Evolutionary conservation across 2,329 filamentous ascomycete species (phyloP).

Genomic region (Alternaria longipes): DNA sequence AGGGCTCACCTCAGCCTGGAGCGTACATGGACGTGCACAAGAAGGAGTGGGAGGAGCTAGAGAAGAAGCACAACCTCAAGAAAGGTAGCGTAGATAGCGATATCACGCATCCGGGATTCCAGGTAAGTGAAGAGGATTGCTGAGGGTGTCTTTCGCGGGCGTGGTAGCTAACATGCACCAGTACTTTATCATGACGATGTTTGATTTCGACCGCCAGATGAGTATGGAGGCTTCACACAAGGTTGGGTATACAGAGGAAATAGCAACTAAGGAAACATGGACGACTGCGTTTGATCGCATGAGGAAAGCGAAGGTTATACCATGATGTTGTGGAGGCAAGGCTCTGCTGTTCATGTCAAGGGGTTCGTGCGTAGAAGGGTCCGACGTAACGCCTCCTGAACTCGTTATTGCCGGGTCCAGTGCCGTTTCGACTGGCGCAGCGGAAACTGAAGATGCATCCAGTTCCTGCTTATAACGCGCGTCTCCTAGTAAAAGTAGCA

Average conservation of each 20-base stretch:
- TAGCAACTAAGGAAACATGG: conserved; percentile 54
- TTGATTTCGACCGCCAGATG: conserved; percentile 60
- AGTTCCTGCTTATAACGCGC: background rate
- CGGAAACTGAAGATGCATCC: background rate
- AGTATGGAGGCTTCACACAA: conserved; percentile 53
- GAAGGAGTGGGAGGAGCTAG: conserved; percentile 41
- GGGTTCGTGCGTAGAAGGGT: background rate
- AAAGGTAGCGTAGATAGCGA: conserved; percentile 57
- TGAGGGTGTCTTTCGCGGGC: background rate
- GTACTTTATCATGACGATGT: conserved; percentile 49
- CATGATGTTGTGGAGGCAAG: conserved; percentile 15
- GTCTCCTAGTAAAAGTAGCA: background rate
- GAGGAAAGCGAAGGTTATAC: conserved; percentile 54
- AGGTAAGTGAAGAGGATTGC: conserved; percentile 26
- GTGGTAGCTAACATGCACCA: conserved; percentile 18
- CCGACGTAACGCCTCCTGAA: background rate
- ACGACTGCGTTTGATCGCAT: conserved; percentile 56
- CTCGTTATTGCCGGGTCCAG: background rate
- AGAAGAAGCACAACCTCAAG: conserved; percentile 39
- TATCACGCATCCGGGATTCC: conserved; percentile 50
- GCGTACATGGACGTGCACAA: conserved; percentile 41
- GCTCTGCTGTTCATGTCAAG: background rate
- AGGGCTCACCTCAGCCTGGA: conserved; percentile 39
- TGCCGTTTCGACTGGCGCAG: background rate
- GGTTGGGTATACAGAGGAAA: conserved; percentile 52